phyloP scores from a whole-genome alignment of 768 basidiomycete genomes.

The Hygrocybe coccinea region DNA sequence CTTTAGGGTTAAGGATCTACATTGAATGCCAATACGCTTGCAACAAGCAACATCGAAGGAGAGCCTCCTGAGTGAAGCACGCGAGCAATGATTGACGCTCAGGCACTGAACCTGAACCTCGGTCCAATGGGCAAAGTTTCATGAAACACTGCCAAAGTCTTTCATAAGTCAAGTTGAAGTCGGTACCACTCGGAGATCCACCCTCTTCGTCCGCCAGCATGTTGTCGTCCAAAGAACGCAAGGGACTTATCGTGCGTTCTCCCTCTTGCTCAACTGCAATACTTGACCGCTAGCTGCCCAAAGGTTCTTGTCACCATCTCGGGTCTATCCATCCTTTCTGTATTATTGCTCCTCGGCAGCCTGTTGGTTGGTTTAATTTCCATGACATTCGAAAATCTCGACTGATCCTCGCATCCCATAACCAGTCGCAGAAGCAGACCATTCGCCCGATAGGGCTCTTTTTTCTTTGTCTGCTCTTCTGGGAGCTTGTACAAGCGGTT shows the following conservation, averaged over 20 bases:
- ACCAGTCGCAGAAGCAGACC: background rate
- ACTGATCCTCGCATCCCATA: background rate
- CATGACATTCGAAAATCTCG: background rate
- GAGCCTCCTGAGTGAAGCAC: no score
- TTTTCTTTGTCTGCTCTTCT: background rate
- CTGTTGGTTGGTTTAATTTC: background rate
- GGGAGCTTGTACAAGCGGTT: background rate
- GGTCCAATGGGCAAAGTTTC: no score
- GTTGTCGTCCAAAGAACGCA: background rate
- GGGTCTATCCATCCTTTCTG: background rate
- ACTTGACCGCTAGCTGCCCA: background rate
- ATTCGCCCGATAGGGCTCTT: background rate
- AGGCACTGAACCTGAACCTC: no score
- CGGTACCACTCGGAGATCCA: no score
- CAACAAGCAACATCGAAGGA: no score
- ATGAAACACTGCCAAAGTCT: no score
- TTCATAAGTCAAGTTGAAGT: no score
- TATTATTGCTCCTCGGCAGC: background rate
- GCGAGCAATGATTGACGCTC: no score
- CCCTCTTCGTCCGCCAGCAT: background rate
- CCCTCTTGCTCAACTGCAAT: background rate
- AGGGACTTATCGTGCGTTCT: background rate
- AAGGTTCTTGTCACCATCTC: background rate
- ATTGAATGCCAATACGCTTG: no score
- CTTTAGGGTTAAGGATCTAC: no score